Evolutionary conservation across 768 basidiomycete species (phyloP).

Genomic region (Lyophyllum shimeji): DNA sequence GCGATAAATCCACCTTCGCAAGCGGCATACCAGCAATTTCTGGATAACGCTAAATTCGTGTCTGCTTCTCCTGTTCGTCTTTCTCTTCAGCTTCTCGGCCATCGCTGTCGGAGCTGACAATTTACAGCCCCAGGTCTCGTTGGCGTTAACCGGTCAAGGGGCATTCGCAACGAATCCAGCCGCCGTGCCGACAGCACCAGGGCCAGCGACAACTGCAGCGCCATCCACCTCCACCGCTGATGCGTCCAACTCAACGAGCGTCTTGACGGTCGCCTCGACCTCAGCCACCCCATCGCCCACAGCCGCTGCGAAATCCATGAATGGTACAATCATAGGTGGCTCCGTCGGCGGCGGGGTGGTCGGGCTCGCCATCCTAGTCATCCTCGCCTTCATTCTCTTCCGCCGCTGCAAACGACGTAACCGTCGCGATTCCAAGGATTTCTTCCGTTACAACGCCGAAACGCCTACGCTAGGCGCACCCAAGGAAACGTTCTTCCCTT

Average conservation of each 20-base stretch:
- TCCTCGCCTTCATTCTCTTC: conserved; percentile 8
- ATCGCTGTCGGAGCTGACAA: background rate
- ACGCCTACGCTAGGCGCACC: conserved; percentile 1
- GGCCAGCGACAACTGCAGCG: conserved; percentile 2
- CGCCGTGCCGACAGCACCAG: conserved; percentile 10
- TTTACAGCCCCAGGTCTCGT: conserved; percentile 23
- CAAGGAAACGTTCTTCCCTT: background rate
- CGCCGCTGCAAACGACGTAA: conserved; percentile 7
- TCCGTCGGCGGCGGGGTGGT: conserved; percentile 19
- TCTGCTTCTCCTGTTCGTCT: conserved; percentile 25
- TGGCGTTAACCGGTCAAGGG: conserved; percentile 29
- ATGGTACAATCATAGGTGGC: conserved; percentile 21
- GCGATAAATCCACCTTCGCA: conserved; percentile 37
- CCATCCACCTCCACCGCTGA: background rate
- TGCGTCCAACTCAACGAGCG: conserved; percentile 6
- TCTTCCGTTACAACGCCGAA: conserved; percentile 15
- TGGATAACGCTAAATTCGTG: conserved; percentile 28
- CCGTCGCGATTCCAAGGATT: conserved; percentile 12
- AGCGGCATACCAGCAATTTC: conserved; percentile 21
- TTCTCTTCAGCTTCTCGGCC: background rate
- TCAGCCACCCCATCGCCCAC: background rate
- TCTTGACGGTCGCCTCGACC: conserved; percentile 1
- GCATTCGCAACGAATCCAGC: conserved; percentile 30
- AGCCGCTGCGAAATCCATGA: background rate
- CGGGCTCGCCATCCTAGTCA: conserved; percentile 8